Evolutionary conservation across 2,329 filamentous ascomycete genomes (phyloP), one percentile per base, ranked within the genome.

Genomic region (Ilyonectria mors-panacis): DNA sequence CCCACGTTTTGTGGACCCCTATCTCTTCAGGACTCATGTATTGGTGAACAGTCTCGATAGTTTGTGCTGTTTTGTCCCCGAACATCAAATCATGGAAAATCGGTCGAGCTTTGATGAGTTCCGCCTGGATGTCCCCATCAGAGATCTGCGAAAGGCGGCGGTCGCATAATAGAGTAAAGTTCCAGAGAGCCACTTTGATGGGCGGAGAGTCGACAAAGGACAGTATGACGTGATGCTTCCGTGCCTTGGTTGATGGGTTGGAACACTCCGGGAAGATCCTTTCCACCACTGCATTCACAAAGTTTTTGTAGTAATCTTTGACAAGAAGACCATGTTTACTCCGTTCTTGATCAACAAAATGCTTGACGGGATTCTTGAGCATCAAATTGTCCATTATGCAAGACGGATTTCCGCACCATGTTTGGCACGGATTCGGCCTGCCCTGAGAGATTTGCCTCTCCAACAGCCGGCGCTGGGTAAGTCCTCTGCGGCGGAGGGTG

Each of bases 121-220:
- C 62, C 2, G 26, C 15, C 15, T 59, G 55, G 26, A 75, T 59
- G 1, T 63, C 50, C 8, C 65, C 55, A 9, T 59, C 48, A 10
- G 48, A 23, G 13, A 56, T 30, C 7, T 44, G n/a, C 6, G 71
- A 28, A 2, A 37, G 3, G 4, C 53, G 58, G 12, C 44, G 15
- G 4, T 47, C 17, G 19, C 60, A 68, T 30, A 21, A 21, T 2
- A 9, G 17, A 5, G 59, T 55, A n/a, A 73, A 75, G 10, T 64
- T 60, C 37, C 69, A 68, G 26, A 78, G 75, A 10, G 75, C 70
- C n/a, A 59, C 39, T 37, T 70, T 65, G 2, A 77, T 72, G 26
- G 74, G 73, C 6, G 76, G 76, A 2, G 75, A 78, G 19, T 70
- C 67, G 6, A 74, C 39, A 35, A 77, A 78, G 1, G 76, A 73